Base-by-base conservation (phyloP, 352 stramenopile species). In the Pythium inflatum region DNA sequence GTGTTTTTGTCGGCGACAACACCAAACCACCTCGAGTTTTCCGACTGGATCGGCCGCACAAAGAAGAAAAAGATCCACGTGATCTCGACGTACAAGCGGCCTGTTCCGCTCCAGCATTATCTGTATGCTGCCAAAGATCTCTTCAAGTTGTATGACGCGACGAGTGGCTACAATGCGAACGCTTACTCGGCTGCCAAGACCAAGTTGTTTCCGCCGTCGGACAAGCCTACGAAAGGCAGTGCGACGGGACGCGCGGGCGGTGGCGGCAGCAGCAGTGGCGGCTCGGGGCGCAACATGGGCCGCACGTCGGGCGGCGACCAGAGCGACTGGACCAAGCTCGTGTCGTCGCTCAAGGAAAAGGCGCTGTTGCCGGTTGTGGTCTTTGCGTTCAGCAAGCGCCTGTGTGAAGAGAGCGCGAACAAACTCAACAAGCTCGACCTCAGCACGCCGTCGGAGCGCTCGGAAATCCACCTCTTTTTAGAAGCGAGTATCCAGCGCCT, bases 1-100 rank as follows among this genome's bases (percentile, higher is more conserved):
- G 96, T 99, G 9, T 99, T 99, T 76, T 76, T 99, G 5, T 99
- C 96, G 20, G 98, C 98, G 11, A 99, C 98, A 16, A 99, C 97
- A 38, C 97, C 97, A 16, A 99, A 99, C 72, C 98, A 98, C 53
- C 89, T 99, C 61, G 97, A 99, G 76, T 99, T 99, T 66, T 98
- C 91, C 16, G 97, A 99, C 69, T 99, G 98, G 98, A 99, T 99
- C 68, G 98, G 97, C 8, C 83, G 96, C 28, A 99, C 94, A 0
- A 99, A 99, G 79, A 90, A 94, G 57, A 89, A 92, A 62, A 94
- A 95, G 38, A 98, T 99, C 63, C 95, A 99, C 77, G 97, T 99
- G 4, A 98, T 99, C 63, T 95, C 90, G 28, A 99, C 98, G 5
- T 85, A 95, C 60, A 98, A 99, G 73, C 92, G 97, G 5, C 97